phyloP scores from a whole-genome alignment of 2,329 filamentous ascomycete species.

The Orbilia javanica region DNA sequence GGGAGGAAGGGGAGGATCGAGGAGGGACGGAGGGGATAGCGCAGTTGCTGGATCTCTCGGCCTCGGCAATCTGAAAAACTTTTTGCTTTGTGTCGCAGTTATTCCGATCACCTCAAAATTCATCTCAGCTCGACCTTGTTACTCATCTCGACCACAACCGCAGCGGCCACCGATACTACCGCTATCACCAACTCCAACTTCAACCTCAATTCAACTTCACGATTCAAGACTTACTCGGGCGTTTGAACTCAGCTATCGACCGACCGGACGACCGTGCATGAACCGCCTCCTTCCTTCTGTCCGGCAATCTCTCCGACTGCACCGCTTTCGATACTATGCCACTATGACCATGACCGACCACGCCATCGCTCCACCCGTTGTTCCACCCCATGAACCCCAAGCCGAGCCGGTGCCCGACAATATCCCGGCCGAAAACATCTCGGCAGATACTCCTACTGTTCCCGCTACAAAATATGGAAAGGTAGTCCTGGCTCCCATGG shows the following conservation, averaged over 20 bases:
- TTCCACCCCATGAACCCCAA: neutral
- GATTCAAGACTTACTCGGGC: neutral
- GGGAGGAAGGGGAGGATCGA: neutral
- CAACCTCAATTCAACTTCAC: neutral
- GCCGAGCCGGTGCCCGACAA: too few species aligned
- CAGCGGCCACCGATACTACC: too few species aligned
- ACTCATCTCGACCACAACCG: neutral
- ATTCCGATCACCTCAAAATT: neutral
- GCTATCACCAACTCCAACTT: neutral
- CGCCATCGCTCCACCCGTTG: constrained; percentile 14
- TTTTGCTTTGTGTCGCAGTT: constrained; percentile 1
- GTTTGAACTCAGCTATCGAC: neutral
- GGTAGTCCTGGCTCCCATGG: constrained; percentile 92
- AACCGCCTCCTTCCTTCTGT: constrained; percentile 28
- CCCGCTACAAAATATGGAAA: constrained; percentile 36
- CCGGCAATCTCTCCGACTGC: constrained; percentile 38
- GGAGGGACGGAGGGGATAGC: neutral
- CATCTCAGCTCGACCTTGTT: neutral
- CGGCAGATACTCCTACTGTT: neutral
- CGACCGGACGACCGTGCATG: constrained; percentile 17
- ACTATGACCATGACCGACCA: constrained; percentile 54
- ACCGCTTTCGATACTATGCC: constrained; percentile 36
- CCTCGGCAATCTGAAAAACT: constrained; percentile 8
- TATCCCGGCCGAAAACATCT: neutral
- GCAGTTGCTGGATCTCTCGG: constrained; percentile 1